These are phyloP conservation scores for Myochromella boudieri DNA, from an alignment of 768 basidiomycete genomes.

Conservation along the genomic window DNA sequence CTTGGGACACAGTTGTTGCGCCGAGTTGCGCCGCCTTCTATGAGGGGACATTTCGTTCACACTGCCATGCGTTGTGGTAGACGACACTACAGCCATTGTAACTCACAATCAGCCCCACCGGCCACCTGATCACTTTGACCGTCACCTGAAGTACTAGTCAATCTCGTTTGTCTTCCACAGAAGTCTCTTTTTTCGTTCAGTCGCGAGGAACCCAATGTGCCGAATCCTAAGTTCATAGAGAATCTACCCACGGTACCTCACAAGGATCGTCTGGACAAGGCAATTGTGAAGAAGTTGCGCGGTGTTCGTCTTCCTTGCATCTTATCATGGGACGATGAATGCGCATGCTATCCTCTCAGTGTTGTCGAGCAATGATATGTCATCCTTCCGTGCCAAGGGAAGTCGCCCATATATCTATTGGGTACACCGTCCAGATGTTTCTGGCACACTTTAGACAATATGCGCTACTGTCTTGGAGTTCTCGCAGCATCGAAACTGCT, in stretches of 20 bases:
- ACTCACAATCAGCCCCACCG: too few species aligned
- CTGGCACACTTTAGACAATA: not conserved
- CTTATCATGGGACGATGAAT: slow-evolving; percentile 13
- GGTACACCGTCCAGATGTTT: not conserved
- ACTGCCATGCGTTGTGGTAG: too few species aligned
- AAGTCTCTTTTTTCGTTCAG: slow-evolving; percentile 1
- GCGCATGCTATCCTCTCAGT: slow-evolving; percentile 13
- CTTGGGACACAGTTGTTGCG: too few species aligned
- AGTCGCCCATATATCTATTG: slow-evolving; percentile 12
- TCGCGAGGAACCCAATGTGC: slow-evolving; percentile 4
- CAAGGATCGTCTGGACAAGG: too few species aligned
- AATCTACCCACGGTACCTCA: slow-evolving; percentile 6
- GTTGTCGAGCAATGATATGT: slow-evolving; percentile 4
- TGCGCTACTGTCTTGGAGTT: not conserved
- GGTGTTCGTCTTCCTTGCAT: not conserved
- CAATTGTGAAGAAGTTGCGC: slow-evolving; percentile 1
- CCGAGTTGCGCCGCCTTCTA: too few species aligned
- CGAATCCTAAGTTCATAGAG: not conserved
- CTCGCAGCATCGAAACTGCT: slow-evolving; percentile 4
- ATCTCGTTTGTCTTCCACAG: slow-evolving; percentile 4
- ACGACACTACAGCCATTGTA: too few species aligned
- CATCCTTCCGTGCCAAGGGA: slow-evolving; percentile 6
- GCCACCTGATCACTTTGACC: slow-evolving; percentile 9
- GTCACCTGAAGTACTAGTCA: not conserved
- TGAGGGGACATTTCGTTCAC: too few species aligned